Evolutionary conservation across 73 alveolate genomes (phyloP), one percentile per base, ranked within the genome.

Genomic region (Uronychia setigera): DNA sequence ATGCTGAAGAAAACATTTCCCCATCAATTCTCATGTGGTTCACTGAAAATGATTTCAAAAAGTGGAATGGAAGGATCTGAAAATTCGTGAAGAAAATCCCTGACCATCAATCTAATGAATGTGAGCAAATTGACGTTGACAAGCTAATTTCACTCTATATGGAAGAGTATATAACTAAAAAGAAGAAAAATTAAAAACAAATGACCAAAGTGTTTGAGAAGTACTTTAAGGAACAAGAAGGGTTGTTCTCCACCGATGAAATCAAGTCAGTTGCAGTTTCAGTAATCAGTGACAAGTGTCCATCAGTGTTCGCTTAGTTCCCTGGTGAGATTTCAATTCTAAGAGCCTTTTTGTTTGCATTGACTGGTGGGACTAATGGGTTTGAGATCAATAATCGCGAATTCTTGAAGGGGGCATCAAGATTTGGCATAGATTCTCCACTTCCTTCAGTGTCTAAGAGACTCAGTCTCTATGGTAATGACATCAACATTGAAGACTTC

Each of bases 381-480:
- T 75, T 78, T 58, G 87, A 90, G 26, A 80, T 90, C 19, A 84
- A 76, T 26, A 85, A 80, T 80, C 33, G 74, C 28, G 84, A 79
- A 27, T 90, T 90, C 87, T 46, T 90, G 13, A 86, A 81, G 11
- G 95, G 92, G 29, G 84, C 80, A 74, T 77, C 83, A 34, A 58
- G 88, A 76, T 90, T 90, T 79, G 95, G 95, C 1, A 29, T 90
- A 26, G 95, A 90, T 33, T 79, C 80, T 27, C 95, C 95, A 1
- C 74, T 74, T 81, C 95, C 95, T 0, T 59, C 75, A 57, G 77
- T 90, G 26, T 33, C 90, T 11, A 84, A 90, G 79, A 30, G 88
- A 0, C 81, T 90, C 19, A 35, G 83, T 31, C 78, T 84, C 35
- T 90, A 80, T 74, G 95, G 95, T 1, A 85, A 80, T 33, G 95